A percentile compares a stretch with the other conserved stretches of the same genome.
Evolutionary conservation across 2,329 filamentous ascomycete species (phyloP).

Genomic region (Exophiala xenobiotica): DNA sequence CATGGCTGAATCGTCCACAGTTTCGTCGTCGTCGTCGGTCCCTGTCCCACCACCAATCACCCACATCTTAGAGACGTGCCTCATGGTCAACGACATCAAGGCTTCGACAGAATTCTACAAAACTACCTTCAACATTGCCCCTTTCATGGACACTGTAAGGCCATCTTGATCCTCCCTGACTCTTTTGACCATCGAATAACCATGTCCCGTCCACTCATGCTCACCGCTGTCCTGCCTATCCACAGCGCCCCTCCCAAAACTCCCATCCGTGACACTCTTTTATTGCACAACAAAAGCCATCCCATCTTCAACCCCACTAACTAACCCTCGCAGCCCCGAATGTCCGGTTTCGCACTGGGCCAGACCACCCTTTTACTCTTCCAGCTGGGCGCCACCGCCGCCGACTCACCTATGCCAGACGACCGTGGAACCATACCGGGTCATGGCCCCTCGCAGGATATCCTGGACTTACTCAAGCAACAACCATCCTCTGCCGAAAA

Average conservation of each 20-base stretch:
- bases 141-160: conserved; percentile 25
- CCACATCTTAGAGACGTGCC: conserved; percentile 35
- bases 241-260: too few relatives aligned
- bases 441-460: conserved; percentile 20
- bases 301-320: not conserved
- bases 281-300: too few relatives aligned
- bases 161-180: not conserved
- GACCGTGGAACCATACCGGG: conserved; percentile 21
- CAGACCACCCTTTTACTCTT: conserved; percentile 35
- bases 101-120: conserved; percentile 32
- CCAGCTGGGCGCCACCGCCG: conserved; percentile 21
- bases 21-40: not conserved
- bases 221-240: too few relatives aligned
- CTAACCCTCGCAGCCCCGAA: conserved; percentile 17
- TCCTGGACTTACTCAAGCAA: conserved; percentile 13
- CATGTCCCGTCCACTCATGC: not conserved
- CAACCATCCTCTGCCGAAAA: not conserved
- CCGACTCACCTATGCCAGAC: conserved; percentile 15
- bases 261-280: too few relatives aligned
- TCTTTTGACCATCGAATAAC: too few relatives aligned
- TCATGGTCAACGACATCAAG: conserved; percentile 33
- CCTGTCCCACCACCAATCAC: conserved; percentile 29
- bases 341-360: conserved; percentile 34
- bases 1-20: not conserved
- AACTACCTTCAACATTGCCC: conserved; percentile 28